Base-by-base conservation (phyloP, 148 eudicot species). In the Heliosperma pusillum region DNA sequence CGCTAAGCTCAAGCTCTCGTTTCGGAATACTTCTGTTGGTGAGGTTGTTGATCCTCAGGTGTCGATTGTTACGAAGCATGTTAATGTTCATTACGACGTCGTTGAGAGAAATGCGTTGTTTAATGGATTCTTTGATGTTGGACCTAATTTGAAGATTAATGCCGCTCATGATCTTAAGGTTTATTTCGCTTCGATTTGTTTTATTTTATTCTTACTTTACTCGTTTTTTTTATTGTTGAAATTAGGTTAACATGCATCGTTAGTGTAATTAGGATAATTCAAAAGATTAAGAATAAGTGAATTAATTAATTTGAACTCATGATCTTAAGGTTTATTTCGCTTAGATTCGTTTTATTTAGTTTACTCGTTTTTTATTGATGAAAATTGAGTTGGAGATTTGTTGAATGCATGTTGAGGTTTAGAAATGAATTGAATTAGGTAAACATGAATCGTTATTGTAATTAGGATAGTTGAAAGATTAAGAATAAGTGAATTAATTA, bases 1-100 rank as follows among this genome's bases (percentile, higher is more conserved):
- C 10, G 96, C 91, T 0, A 94, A 94, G 80, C 72, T 94, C 26
- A 94, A 92, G 82, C 71, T 94, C 45, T 78, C 84, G 2, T 92
- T 94, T 60, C 88, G 85, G 69, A 94, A 91, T 70, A 81, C 80
- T 81, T 73, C 70, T 19, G 82, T 74, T 33, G 96, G 96, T 4
- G 84, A 90, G 22, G 47, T 94, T 19, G 78, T 73, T 30, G 91
- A 87, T 1, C 97, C 93, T 12, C 98, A 89, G 59, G 1, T 94
- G 30, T 78, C 83, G 10, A 50, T 94, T 21, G 72, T 79, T 33
- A 86, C 93, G 2, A 91, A 90, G 81, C 75, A 87, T 70, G 80
- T 94, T 3, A 81, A 90, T 7, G 70, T 89, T 61, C 84, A 85
- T 36, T 94, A 88, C 66, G 97, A 94, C 76, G 79, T 91, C 10